phyloP scores from a whole-genome alignment of 1,139 yeast genomes.

The Geotrichum europaeum region DNA sequence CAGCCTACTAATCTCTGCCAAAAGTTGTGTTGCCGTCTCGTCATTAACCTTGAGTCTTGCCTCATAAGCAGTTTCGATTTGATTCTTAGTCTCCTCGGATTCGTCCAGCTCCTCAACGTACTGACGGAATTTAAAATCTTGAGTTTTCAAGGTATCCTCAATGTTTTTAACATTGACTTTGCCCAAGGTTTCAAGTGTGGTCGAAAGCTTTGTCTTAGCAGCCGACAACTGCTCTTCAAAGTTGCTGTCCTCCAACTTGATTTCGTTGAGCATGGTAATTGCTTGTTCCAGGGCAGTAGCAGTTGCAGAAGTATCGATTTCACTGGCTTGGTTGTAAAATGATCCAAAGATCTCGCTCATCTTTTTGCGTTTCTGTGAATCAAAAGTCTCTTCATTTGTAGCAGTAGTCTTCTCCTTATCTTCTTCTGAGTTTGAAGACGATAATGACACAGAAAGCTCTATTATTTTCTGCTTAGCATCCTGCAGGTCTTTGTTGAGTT shows the following conservation, averaged over 20 bases:
- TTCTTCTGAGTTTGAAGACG: constrained; percentile 1
- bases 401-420: neutral
- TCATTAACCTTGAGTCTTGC: constrained; percentile 23
- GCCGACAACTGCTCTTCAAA: constrained; percentile 2
- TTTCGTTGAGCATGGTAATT: constrained; percentile 1
- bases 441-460: neutral
- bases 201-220: constrained; percentile 4
- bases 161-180: neutral
- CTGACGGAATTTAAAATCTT: constrained; percentile 11
- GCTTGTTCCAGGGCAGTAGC: constrained; percentile 4
- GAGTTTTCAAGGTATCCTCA: constrained; percentile 5
- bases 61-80: constrained; percentile 19
- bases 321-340: constrained; percentile 6
- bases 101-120: constrained; percentile 4
- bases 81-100: constrained; percentile 8
- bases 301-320: neutral
- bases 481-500: constrained; percentile 26
- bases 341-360: constrained; percentile 20
- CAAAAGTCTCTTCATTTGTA: neutral
- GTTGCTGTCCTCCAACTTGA: neutral
- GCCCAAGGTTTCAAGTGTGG: neutral
- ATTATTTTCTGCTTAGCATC: constrained; percentile 17
- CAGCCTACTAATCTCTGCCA: constrained; percentile 23
- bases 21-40: constrained; percentile 25
- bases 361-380: constrained; percentile 18